Base-by-base conservation (phyloP, 2,329 filamentous ascomycete genomes). In the Nemania diffusa region DNA sequence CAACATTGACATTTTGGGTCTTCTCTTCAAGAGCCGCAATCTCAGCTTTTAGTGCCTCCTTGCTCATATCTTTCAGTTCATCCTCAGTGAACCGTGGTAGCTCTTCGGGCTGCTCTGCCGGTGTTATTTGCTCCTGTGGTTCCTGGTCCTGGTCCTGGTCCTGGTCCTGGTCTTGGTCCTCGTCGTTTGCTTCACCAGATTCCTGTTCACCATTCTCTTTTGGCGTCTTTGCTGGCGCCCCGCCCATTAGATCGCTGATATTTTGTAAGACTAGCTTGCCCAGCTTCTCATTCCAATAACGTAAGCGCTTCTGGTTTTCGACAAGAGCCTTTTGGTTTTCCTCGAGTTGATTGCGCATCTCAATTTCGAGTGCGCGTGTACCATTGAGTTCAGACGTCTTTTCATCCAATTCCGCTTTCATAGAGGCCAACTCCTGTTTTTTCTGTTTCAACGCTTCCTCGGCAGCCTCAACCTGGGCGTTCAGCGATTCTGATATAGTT, bases 321-420 rank as follows among this genome's bases (percentile, higher is more conserved):
- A 83, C 80, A 15, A 98, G 86, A 9, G 91, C 88, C 81, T 99
- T 99, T 72, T 97, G 92, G 78, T 95, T 96, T 77, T 98, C 95
- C 76, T 98, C 96, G 1, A 99, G 90, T 82, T 97, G 97, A 81
- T 98, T 98, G 70, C 92, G 92, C 94, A 98, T 97, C 80, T 99
- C 96, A 68, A 99, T 97, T 79, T 99, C 96, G 2, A 91, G 84
- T 0, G 93, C 94, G 9, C 95, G 89, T 0, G 92, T 97, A 76
- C 93, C 91, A 76, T 98, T 97, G 64, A 98, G 85, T 77, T 97
- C 93, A 0, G 90, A 83, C 1, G 89, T 91, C 84, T 94, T 97
- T 73, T 92, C 90, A 72, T 99, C 95, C 11, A 98, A 85, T 74
- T 97, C 92, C 3, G 87, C 83, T 81, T 98, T 99, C 63, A 98